Base-by-base conservation (phyloP, 352 stramenopile species). In the Hyaloperonospora arabidopsidis region DNA sequence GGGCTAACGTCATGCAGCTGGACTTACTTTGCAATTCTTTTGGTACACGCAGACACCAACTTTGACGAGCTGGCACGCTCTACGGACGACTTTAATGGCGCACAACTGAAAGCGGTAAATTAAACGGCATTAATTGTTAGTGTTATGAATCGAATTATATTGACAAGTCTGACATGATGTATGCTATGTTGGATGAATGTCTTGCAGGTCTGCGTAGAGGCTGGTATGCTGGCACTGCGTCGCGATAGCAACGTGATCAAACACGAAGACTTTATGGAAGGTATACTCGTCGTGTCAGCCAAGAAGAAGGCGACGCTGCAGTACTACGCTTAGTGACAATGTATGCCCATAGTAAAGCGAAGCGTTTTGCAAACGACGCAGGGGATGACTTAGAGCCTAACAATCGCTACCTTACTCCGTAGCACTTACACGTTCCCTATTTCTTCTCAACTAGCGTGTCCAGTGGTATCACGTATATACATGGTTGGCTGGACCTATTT, bases 201-300 rank as follows among this genome's bases (percentile, higher is more conserved):
- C 49, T 34, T 59, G 14, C 45, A 79, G 70, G 70, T 99, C n/a
- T 98, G 95, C 60, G 96, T 99, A 19, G 97, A 99, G 70, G 95
- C 96, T 32, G 97, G 97, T 54, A 99, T 99, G 96, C 70, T 99
- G 40, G 96, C 97, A 21, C 74, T 99, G 51, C 80, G 97, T 66
- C 79, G 92, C 43, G 95, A 98, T 52, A 95, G 84, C 48, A 90
- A 81, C 34, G 82, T 97, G 62, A 98, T 99, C 58, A 93, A 97
- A 63, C 96, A 99, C 74, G 94, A 99, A 69, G 95, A 99, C 76
- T 99, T 98, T 68, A 98, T 99, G 86, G 96, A 99, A 67, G 97
- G 89, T n/a, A 98, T 99, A 67, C 95, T 81, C 34, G 93, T 98
- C 39, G 97, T 99, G 21, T 73, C 91, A 28, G 94, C 96, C 49